Evolutionary conservation across 176 grass and related monocot genomes (phyloP), one percentile per base, ranked within the genome.

Genomic region (Eragrostis curvula): DNA sequence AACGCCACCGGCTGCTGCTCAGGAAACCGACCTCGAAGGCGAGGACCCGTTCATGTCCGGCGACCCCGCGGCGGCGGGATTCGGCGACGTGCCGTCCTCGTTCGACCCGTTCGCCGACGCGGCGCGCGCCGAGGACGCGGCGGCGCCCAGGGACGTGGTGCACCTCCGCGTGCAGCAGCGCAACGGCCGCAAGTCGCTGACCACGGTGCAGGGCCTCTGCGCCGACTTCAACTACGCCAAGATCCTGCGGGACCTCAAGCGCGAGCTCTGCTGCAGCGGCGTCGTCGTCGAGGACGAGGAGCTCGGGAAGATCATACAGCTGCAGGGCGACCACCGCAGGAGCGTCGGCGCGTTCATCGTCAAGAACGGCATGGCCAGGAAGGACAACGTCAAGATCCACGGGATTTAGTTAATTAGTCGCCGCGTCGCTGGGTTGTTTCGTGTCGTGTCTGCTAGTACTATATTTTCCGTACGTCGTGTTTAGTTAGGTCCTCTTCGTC

Each of bases 21-120:
- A 40, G 7, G 28, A 20, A 0, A 42, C 9, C 64, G 39, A 48
- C 11, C 14, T 13, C 48, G 73, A 67, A 65, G 42, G 41, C 27
- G 58, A 49, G 29, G 77, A 82, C 36, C 43, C 55, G 67, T 88
- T 94, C 73, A 86, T 94, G 85, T 79, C 85, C 81, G 78, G 68
- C 32, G 32, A 36, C 68, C 60, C 62, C 2, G 71, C 4, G 15
- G 32, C 32, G 12, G 12, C 3, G 12, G 45, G 71, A 32, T 16
- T 73, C 20, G 57, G 61, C 51, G 55, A 43, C 24, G 55, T 76
- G 63, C 72, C 78, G 25, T 27, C 81, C 57, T 45, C 88, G 78
- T 94, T 83, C 84, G 86, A 94, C 78, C 86, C 92, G 16, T 85
- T 94, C 85, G 85, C 92, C 3, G 88, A 94, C 85, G 91, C 88